phyloP scores from a whole-genome alignment of 176 grass and related monocot genomes.

The Chloris gayana region DNA sequence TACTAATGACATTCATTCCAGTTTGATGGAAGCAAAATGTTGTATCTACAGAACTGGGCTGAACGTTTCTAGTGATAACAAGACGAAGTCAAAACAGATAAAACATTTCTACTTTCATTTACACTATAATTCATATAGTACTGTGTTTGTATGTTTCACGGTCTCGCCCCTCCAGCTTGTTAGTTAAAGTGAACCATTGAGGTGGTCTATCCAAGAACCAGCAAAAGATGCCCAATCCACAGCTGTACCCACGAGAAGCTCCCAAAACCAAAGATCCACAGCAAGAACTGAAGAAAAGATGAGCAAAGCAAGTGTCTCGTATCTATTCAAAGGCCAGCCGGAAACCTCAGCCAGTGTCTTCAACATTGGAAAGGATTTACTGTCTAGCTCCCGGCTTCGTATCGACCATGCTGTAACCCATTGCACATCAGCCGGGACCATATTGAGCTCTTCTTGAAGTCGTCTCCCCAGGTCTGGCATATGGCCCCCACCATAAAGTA shows the following conservation, averaged over 20 bases:
- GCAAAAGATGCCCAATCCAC: conserved; percentile 63
- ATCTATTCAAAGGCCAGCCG: conserved; percentile 77
- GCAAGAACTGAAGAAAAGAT: conserved; percentile 77
- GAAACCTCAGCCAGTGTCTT: conserved; percentile 63
- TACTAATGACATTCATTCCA: conserved; percentile 21
- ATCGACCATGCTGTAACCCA: conserved; percentile 97
- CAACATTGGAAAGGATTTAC: conserved; percentile 63
- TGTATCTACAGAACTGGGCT: conserved; percentile 33
- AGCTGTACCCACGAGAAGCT: conserved; percentile 55
- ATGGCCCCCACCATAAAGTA: conserved; percentile 90
- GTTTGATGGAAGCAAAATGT: conserved; percentile 28
- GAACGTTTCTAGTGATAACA: conserved; percentile 21
- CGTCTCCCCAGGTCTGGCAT: conserved; percentile 90
- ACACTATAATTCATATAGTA: conserved; percentile 28
- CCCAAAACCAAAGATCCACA: conserved; percentile 94
- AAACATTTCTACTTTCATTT: conserved; percentile 12
- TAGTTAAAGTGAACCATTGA: conserved; percentile 46
- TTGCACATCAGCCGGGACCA: conserved; percentile 64
- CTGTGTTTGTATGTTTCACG: conserved; percentile 2
- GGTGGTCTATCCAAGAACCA: conserved; percentile 56
- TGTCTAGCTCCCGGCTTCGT: conserved; percentile 61
- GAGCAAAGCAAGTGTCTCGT: conserved; percentile 74
- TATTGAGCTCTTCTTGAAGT: conserved; percentile 72
- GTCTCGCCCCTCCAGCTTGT: not conserved
- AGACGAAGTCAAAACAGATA: conserved; percentile 2